These are phyloP conservation scores for Fusarium torreyae DNA, from an alignment of 2,329 filamentous ascomycete genomes.

Conservation along the genomic window DNA sequence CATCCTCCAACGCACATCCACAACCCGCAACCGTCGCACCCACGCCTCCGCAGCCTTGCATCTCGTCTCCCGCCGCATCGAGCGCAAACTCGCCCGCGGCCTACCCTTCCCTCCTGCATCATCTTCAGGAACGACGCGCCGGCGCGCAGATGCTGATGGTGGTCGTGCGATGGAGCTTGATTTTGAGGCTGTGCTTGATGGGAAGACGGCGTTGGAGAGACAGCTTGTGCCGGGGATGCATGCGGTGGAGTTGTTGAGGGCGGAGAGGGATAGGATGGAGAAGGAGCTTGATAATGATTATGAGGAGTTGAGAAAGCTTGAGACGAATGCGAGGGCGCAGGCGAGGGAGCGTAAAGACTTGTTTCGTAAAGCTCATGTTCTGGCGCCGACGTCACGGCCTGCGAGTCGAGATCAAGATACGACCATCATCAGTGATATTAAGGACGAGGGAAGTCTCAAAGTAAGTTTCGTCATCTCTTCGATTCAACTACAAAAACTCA, in stretches of 20 bases:
- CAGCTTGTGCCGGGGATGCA: slow-evolving; percentile 75
- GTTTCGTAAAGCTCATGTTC: slow-evolving; percentile 64
- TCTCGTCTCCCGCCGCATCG: slow-evolving; percentile 68
- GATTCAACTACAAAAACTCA: background rate
- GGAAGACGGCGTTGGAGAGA: slow-evolving; percentile 69
- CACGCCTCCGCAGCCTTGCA: slow-evolving; percentile 71
- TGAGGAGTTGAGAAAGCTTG: slow-evolving; percentile 64
- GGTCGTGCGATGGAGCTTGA: slow-evolving; percentile 73
- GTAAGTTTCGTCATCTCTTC: slow-evolving; percentile 17
- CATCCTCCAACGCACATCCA: slow-evolving; percentile 70
- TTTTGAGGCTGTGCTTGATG: slow-evolving; percentile 75
- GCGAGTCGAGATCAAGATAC: slow-evolving; percentile 21
- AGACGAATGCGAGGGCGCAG: slow-evolving; percentile 71
- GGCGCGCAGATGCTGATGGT: slow-evolving; percentile 52
- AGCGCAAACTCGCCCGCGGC: slow-evolving; percentile 70
- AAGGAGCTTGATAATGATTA: slow-evolving; percentile 70
- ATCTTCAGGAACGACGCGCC: slow-evolving; percentile 40
- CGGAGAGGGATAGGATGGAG: slow-evolving; percentile 72
- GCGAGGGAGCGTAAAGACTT: slow-evolving; percentile 65
- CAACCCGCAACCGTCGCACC: slow-evolving; percentile 63
- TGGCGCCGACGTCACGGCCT: slow-evolving; percentile 59
- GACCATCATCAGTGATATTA: slow-evolving; percentile 21
- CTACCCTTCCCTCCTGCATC: slow-evolving; percentile 76
- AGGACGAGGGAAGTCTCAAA: slow-evolving; percentile 42
- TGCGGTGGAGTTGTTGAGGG: slow-evolving; percentile 71